Base-by-base conservation (phyloP, 768 basidiomycete genomes). In the Xerocomellus chrysenteron region DNA sequence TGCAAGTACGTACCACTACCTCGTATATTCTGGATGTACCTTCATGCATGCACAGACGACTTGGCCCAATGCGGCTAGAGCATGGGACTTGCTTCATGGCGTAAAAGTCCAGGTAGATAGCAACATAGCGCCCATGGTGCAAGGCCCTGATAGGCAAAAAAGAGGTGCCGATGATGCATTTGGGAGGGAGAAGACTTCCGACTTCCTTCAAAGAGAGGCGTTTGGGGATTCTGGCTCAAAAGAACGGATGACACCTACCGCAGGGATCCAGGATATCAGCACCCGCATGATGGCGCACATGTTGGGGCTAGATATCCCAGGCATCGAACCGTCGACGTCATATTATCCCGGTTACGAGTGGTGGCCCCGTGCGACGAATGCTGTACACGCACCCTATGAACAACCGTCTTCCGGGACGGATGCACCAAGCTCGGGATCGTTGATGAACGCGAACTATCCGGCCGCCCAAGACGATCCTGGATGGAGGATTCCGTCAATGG, bases 281-380 rank as follows among this genome's bases (percentile, higher is more conserved):
- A 82, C 80, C 35, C 79, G 83, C 46, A 78, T 87, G 55, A 86
- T 87, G 85, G 86, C 86, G 14, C 83, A 86, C 62, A 87, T 87
- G 85, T 71, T 87, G 24, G 86, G 85, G 16, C 69, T 87, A 24
- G 83, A 86, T 66, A 77, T 86, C 56, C 83, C 83, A 44, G 85
- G 84, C 30, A 76, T 85, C 33, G 71, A 76, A 17, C 69, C 72
- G 8, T 85, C 86, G 55, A 77, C 84, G 40, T 84, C 85, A 40
- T 75, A 71, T 52, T 74, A 71, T 52, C 73, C 73, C 46, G 85
- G 82, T 28, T 85, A 83, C 62, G 84, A 85, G 64, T 85, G 83
- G 85, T 87, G 84, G 83, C 82, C 85, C 21, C 79, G 81, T 37
- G 52, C 64, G 32, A 60, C 67, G 4, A 59, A 56, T 30, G 37